These are phyloP conservation scores for Jacaranda mimosifolia DNA, from an alignment of 257 asterid species.

Conservation along the genomic window DNA sequence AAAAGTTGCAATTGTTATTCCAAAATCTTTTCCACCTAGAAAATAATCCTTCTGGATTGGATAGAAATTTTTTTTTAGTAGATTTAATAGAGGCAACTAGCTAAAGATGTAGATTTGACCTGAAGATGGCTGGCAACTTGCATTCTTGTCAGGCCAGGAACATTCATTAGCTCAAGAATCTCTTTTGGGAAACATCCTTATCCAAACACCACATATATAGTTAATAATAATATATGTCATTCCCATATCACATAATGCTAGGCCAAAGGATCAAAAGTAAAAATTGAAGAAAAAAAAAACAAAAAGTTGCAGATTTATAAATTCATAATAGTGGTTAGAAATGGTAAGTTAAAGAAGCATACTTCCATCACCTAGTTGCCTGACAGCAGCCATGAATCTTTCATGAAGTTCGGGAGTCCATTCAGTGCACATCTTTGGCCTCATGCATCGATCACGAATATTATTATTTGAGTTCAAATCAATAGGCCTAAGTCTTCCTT, in stretches of 20 bases:
- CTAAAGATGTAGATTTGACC: slow-evolving; percentile 24
- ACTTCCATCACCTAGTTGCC: slow-evolving; percentile 47
- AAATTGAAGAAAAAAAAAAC: background rate
- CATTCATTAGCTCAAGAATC: slow-evolving; percentile 46
- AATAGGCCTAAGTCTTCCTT: slow-evolving; percentile 2
- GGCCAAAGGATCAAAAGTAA: background rate
- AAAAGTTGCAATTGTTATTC: background rate
- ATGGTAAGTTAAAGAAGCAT: background rate
- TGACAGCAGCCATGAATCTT: slow-evolving; percentile 43
- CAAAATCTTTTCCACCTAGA: background rate
- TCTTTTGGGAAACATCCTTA: slow-evolving; percentile 47
- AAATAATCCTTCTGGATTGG: too few species aligned
- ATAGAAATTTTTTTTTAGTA: too few species aligned
- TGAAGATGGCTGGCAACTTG: slow-evolving; percentile 53
- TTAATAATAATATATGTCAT: background rate
- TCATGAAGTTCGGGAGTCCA: slow-evolving; percentile 45
- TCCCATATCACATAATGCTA: background rate
- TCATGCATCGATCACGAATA: background rate
- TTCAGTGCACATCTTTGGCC: slow-evolving; percentile 37
- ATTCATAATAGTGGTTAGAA: background rate
- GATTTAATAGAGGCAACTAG: too few species aligned
- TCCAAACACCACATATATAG: slow-evolving; percentile 9
- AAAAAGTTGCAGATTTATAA: background rate
- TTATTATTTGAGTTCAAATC: slow-evolving; percentile 1
- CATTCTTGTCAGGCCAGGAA: slow-evolving; percentile 49